Evolutionary conservation across 768 basidiomycete species (phyloP).

Genomic region (Serendipita vermifera): DNA sequence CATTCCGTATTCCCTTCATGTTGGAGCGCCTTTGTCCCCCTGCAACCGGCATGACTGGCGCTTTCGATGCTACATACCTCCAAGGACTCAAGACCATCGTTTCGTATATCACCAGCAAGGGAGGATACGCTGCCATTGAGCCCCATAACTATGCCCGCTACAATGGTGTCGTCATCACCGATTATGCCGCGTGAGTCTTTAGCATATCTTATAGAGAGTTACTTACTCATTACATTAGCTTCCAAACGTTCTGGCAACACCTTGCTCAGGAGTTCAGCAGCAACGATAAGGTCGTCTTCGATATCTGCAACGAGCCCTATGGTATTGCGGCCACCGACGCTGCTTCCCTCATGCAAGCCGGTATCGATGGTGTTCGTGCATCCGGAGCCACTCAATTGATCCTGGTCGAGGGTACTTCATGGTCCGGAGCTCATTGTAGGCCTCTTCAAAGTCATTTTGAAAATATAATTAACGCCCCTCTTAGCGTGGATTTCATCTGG

Average conservation of each 20-base stretch:
- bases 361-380: conserved; percentile 50
- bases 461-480: too few species aligned
- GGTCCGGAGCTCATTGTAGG: conserved; percentile 48
- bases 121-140: conserved; percentile 44
- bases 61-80: conserved; percentile 42
- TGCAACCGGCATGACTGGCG: conserved; percentile 38
- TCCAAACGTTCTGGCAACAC: conserved; percentile 46
- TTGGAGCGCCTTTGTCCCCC: conserved; percentile 45
- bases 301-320: conserved; percentile 50
- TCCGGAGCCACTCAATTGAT: conserved; percentile 43
- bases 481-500: conserved; percentile 49
- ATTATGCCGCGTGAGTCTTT: conserved; percentile 30
- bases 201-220: not conserved
- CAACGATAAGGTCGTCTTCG: conserved; percentile 44
- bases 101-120: conserved; percentile 47
- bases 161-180: conserved; percentile 39
- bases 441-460: not conserved
- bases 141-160: conserved; percentile 51
- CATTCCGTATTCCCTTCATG: conserved; percentile 49
- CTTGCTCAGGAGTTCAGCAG: conserved; percentile 40
- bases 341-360: conserved; percentile 32
- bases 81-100: conserved; percentile 38
- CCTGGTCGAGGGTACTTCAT: conserved; percentile 31
- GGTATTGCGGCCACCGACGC: conserved; percentile 39
- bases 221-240: conserved; percentile 23